phyloP scores from a whole-genome alignment of 768 basidiomycete genomes.

The Podaxis sp. region DNA sequence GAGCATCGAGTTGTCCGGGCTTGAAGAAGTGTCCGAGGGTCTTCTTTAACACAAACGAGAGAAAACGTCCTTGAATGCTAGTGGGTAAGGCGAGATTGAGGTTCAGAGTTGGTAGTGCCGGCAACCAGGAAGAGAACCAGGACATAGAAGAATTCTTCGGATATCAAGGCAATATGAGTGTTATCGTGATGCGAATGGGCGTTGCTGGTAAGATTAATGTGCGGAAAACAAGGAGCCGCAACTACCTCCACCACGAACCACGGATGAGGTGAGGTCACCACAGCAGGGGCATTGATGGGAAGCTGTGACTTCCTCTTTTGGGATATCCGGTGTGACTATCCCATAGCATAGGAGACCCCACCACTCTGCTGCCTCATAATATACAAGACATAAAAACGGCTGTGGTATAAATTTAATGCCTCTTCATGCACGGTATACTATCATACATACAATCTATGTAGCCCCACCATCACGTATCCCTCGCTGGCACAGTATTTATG shows the following conservation, averaged over 20 bases:
- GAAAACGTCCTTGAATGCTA: conserved; percentile 80
- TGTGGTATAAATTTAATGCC: no score
- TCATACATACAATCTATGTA: not conserved
- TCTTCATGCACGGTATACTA: not conserved
- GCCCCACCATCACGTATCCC: not conserved
- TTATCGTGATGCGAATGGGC: not conserved
- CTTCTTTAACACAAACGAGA: conserved; percentile 85
- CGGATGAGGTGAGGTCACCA: conserved; percentile 14
- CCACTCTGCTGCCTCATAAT: no score
- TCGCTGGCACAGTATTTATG: not conserved
- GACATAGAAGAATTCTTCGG: conserved; percentile 21
- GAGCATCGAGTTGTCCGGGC: conserved; percentile 84
- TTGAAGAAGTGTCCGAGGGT: conserved; percentile 83
- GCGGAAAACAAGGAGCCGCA: not conserved
- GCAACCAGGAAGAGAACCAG: conserved; percentile 61
- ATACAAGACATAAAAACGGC: no score
- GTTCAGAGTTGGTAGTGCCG: conserved; percentile 65
- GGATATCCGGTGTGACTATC: not conserved
- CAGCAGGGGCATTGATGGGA: not conserved
- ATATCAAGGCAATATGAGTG: not conserved
- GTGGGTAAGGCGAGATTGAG: conserved; percentile 67
- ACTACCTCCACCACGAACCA: not conserved
- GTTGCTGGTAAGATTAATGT: not conserved
- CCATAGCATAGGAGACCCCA: not conserved
- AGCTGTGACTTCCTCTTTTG: conserved; percentile 13